Evolutionary conservation across 306 rosid species (phyloP).

Genomic region (Cyclanthera cordifolia): DNA sequence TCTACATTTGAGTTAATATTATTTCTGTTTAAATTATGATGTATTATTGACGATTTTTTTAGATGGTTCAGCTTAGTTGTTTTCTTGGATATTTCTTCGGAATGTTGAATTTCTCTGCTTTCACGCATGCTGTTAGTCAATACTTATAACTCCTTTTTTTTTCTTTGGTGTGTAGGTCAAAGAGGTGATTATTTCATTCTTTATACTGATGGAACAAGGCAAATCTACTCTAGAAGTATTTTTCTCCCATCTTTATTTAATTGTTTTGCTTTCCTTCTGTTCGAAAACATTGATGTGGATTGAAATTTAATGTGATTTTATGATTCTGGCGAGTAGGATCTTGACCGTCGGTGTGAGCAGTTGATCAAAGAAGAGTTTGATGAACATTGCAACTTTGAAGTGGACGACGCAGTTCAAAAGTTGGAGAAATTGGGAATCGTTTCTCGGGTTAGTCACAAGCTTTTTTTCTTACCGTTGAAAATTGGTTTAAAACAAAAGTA

Average conservation of each 20-base stretch:
- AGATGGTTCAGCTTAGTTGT: background rate
- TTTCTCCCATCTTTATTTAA: background rate
- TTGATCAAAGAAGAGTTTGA: constrained; percentile 73
- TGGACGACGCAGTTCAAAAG: constrained; percentile 81
- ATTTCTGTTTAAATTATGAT: background rate
- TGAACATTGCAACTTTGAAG: constrained; percentile 68
- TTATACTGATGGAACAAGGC: constrained; percentile 87
- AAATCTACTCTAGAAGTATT: constrained; percentile 63
- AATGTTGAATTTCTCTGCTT: background rate
- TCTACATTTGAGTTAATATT: background rate
- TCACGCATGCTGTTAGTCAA: background rate
- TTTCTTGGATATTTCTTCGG: background rate
- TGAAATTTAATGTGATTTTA: background rate
- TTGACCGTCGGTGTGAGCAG: constrained; percentile 77
- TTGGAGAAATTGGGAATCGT: constrained; percentile 82
- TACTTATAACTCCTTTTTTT: background rate
- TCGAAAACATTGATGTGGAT: background rate
- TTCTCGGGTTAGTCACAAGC: constrained; percentile 52
- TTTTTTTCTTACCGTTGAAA: background rate
- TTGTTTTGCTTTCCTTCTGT: background rate
- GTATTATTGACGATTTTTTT: background rate
- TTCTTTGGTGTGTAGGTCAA: constrained; percentile 52
- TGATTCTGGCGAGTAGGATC: constrained; percentile 48
- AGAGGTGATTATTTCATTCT: constrained; percentile 82
- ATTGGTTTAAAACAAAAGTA: background rate